Evolutionary conservation across 352 stramenopile species (phyloP).

Genomic region (Pythium graminicola): DNA sequence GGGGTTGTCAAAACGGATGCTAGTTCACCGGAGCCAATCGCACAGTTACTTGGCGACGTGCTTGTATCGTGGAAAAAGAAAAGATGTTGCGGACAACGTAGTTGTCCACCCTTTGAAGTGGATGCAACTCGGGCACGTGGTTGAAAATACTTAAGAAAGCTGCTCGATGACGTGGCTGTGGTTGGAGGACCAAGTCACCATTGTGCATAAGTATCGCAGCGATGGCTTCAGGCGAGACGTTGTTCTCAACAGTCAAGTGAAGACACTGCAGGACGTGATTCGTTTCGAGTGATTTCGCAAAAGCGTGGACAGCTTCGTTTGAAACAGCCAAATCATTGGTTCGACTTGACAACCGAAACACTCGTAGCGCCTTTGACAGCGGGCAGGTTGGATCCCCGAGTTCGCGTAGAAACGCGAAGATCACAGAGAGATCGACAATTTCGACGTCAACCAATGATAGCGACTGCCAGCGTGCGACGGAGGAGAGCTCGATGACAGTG

Average conservation of each 20-base stretch:
- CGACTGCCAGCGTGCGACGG: neutral
- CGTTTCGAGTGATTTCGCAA: neutral
- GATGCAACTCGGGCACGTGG: neutral
- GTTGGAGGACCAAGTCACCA: neutral
- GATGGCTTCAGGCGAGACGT: neutral
- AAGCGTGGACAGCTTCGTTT: neutral
- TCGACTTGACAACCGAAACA: constrained; percentile 6
- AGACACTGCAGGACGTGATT: constrained; percentile 6
- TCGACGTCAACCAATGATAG: constrained; percentile 7
- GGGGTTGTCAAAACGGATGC: neutral
- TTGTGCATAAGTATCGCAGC: neutral
- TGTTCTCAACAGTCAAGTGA: constrained; percentile 5
- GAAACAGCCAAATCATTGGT: constrained; percentile 2
- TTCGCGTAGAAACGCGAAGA: neutral
- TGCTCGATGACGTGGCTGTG: constrained; percentile 1
- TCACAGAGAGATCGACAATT: neutral
- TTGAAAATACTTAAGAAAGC: constrained; percentile 7
- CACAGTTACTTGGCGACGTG: neutral
- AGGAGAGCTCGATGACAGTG: neutral
- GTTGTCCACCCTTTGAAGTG: constrained; percentile 1
- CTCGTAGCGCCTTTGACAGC: constrained; percentile 1
- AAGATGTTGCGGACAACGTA: neutral
- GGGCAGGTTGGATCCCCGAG: constrained; percentile 1
- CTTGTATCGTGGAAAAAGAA: neutral
- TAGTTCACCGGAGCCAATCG: neutral